Base-by-base conservation (phyloP, 2,329 filamentous ascomycete species). In the Xylaria sp. region DNA sequence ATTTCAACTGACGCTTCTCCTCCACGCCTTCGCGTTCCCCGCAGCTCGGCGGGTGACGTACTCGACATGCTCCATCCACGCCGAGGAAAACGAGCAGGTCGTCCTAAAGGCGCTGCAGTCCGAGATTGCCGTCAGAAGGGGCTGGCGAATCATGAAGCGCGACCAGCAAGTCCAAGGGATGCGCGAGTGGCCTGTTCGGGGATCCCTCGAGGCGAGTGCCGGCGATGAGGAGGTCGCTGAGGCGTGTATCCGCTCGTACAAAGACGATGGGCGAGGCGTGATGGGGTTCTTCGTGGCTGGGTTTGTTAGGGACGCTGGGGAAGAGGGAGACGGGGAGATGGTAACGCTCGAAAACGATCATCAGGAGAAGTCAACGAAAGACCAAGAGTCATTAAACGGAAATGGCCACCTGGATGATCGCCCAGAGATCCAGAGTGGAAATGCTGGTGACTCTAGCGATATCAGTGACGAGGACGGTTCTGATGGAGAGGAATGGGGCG, bases 281-380 rank as follows among this genome's bases (percentile, higher is more conserved):
- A 97, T 97, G 87, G 95, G 96, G 0, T 98, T 99, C 80, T 99
- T 99, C 74, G 92, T 97, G 23, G 93, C 89, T n/a, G 93, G 87
- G 0, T 97, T 99, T 79, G 86, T 93, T 3, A 84, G 92, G 61
- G 87, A 91, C 50, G 72, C 50, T 78, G 78, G 80, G 79, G 68
- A 73, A 48, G 69, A 68, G 32, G 68, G 69, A 20, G 71, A 72
- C 60, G 70, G 68, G 12, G 71, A 70, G 8, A 69, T 70, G 13
- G 67, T 70, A 5, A 28, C 25, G 20, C n/a, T 28, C 4, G 13
- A 15, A 53, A 46, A 41, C 6, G 23, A n/a, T 4, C 66, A 73
- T 10, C 50, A 61, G 8, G 52, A 52, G 25, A 70, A 74, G 36
- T 73, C 58, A 28, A 41, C n/a, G 20, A 25, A 41, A 15, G 13